A percentile compares a stretch with the other conserved stretches of the same genome.
phyloP scores from a whole-genome alignment of 2,329 filamentous ascomycete species.

The Dryadomyces quercivorus region DNA sequence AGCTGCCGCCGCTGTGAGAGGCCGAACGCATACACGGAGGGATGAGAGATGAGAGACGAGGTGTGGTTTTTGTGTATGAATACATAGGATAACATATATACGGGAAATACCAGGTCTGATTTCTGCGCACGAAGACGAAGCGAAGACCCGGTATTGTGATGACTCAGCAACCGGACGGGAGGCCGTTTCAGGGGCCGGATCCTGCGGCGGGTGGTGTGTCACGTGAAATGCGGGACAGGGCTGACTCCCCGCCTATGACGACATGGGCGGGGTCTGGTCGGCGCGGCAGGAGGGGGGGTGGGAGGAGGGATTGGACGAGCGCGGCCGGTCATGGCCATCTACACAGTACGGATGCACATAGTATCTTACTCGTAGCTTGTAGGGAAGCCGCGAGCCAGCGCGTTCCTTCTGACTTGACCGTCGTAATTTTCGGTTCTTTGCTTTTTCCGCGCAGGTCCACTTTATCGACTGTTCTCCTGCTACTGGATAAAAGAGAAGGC shows the following conservation, averaged over 20 bases:
- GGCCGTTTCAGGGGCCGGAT: background rate
- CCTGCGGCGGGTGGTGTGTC: background rate
- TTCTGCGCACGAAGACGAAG: no score
- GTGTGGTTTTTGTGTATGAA: background rate
- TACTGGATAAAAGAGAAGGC: background rate
- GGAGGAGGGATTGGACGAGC: no score
- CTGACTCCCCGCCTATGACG: background rate
- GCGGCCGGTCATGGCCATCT: no score
- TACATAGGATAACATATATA: no score
- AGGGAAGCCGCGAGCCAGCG: no score
- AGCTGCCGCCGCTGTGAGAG: slow-evolving; percentile 69
- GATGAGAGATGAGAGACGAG: no score
- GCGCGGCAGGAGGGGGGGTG: background rate
- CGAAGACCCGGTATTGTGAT: no score
- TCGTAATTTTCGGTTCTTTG: background rate
- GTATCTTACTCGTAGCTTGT: no score
- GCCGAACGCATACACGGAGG: slow-evolving; percentile 13
- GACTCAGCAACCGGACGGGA: no score
- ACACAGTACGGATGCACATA: no score
- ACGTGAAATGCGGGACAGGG: background rate
- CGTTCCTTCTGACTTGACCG: background rate
- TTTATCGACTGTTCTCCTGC: background rate
- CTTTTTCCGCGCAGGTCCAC: background rate
- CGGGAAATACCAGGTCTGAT: no score
- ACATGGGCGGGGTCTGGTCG: background rate